Percentiles rank a stretch among this genome's conserved stretches.
phyloP scores from a whole-genome alignment of 2,329 filamentous ascomycete genomes.

The Phaeosphaeriaceae sp. region DNA sequence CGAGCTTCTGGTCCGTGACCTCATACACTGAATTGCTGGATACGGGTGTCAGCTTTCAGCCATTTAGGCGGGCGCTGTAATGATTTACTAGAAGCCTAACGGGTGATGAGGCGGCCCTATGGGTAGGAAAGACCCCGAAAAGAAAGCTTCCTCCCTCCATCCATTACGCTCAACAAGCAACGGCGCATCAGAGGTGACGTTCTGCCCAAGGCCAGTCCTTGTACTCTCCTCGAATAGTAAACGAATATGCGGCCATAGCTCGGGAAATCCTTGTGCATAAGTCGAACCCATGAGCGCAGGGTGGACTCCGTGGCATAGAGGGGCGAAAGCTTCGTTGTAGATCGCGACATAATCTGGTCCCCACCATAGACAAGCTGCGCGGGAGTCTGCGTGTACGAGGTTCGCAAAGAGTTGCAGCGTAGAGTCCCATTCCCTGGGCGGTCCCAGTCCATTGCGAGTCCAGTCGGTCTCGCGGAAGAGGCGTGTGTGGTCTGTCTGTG shows the following conservation, averaged over 20 bases:
- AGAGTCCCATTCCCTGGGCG: conserved; percentile 19
- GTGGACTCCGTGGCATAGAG: conserved; percentile 26
- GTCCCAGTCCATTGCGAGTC: conserved; percentile 24
- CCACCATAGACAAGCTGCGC: conserved; percentile 35
- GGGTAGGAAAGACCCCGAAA: conserved; percentile 32
- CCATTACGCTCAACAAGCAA: conserved; percentile 29
- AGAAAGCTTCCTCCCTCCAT: conserved; percentile 33
- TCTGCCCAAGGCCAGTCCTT: conserved; percentile 20
- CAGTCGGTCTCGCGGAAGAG: conserved; percentile 34
- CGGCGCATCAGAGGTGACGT: conserved; percentile 18
- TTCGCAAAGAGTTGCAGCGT: conserved; percentile 28
- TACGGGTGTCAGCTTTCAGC: neutral
- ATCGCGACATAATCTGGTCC: conserved; percentile 32
- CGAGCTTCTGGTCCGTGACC: conserved; percentile 28
- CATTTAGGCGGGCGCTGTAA: neutral
- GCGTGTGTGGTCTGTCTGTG: conserved; percentile 28
- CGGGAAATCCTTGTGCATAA: conserved; percentile 27
- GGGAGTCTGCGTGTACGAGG: conserved; percentile 33
- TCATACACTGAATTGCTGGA: conserved; percentile 39
- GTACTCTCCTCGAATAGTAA: conserved; percentile 26
- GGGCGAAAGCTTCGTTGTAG: conserved; percentile 32
- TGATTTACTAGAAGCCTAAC: neutral
- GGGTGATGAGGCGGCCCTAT: conserved; percentile 4
- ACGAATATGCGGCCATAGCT: conserved; percentile 23
- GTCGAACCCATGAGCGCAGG: conserved; percentile 33